Percentiles rank a stretch among this genome's conserved stretches.
These are phyloP conservation scores for Drechslerella stenobrocha DNA, from an alignment of 2,329 filamentous ascomycete species.

Conservation along the genomic window DNA sequence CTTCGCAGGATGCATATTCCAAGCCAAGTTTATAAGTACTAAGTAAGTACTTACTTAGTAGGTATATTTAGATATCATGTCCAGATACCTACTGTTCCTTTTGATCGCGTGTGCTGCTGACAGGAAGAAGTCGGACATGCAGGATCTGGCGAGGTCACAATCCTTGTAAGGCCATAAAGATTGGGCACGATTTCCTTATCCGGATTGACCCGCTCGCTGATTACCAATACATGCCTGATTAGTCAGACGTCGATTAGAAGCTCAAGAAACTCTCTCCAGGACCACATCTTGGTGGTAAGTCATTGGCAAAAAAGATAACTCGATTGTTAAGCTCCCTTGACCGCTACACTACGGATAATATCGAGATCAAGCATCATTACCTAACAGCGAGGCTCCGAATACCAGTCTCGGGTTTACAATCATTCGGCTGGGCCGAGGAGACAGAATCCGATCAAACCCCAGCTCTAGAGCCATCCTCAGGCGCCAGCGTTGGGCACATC, in stretches of 20 bases:
- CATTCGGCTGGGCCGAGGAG: not conserved
- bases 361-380: not conserved
- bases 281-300: conserved; percentile 1
- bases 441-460: no score
- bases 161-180: conserved; percentile 27
- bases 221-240: conserved; percentile 42
- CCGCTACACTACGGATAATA: not conserved
- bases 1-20: no score
- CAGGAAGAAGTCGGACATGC: no score
- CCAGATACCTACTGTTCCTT: no score
- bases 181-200: conserved; percentile 44
- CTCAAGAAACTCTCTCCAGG: conserved; percentile 1
- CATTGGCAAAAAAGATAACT: not conserved
- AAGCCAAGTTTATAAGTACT: no score
- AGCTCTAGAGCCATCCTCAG: not conserved
- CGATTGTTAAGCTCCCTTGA: not conserved
- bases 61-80: no score
- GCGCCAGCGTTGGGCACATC: conserved; percentile 23
- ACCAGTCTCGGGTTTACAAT: not conserved
- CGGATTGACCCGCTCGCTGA: conserved; percentile 17
- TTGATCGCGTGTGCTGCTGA: no score
- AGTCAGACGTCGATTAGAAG: conserved; percentile 13
- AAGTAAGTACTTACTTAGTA: no score
- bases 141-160: not conserved
- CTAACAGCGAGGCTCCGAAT: not conserved